Conservation (phyloP, 1,139 yeast genomes). For the Scheffersomyces cryptocercus region DNA sequence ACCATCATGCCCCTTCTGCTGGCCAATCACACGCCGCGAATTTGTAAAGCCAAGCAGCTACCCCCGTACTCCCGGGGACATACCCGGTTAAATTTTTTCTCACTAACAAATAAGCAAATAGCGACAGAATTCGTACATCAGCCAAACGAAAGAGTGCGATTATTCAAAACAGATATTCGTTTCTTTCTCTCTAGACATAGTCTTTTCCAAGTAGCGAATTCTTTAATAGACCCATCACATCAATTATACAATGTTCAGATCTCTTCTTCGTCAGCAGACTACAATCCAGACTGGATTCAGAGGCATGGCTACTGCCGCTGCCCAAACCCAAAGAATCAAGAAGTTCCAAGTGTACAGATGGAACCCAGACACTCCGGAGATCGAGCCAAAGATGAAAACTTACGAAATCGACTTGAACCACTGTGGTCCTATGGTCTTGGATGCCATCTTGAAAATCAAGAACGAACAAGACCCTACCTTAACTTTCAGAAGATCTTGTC, state of each 20-base stretch:
- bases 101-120: no score
- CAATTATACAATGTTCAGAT: slow-evolving; percentile 19
- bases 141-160: no score
- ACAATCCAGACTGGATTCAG: slow-evolving; percentile 20
- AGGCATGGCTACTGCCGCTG: slow-evolving; percentile 44
- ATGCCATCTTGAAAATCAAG: slow-evolving; percentile 90
- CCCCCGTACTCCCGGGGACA: not conserved
- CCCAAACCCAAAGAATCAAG: slow-evolving; percentile 60
- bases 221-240: not conserved
- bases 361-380: slow-evolving; percentile 97
- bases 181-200: no score
- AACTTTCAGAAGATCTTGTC: slow-evolving; percentile 96
- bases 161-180: no score
- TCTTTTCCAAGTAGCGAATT: no score
- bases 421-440: slow-evolving; percentile 98
- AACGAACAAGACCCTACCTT: slow-evolving; percentile 95
- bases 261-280: slow-evolving; percentile 18
- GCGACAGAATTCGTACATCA: no score
- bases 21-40: not conserved
- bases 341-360: slow-evolving; percentile 94
- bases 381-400: slow-evolving; percentile 83
- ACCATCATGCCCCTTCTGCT: not conserved
- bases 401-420: slow-evolving; percentile 84
- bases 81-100: slow-evolving; percentile 1
- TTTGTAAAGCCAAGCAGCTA: not conserved